Evolutionary conservation across 306 rosid genomes (phyloP).

Genomic region (Cucurbita argyrosperma): DNA sequence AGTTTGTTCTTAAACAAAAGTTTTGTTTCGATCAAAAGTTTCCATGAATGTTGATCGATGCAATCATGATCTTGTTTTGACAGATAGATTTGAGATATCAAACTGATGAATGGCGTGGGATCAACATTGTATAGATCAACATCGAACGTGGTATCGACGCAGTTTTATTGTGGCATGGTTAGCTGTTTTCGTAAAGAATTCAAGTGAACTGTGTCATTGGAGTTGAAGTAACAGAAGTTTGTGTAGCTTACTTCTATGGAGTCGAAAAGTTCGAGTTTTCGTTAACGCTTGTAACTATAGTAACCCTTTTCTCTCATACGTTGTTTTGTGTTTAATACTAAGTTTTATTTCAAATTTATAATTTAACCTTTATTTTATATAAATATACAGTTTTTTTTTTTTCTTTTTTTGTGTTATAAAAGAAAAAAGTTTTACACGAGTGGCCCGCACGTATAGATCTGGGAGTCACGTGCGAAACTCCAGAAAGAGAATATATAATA

Average conservation of each 20-base stretch:
- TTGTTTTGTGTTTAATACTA: background rate
- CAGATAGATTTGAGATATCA: background rate
- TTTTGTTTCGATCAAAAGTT: background rate
- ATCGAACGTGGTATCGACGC: background rate
- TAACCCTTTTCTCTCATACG: background rate
- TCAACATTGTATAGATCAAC: background rate
- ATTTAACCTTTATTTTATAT: no score
- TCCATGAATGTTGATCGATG: background rate
- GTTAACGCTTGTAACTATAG: background rate
- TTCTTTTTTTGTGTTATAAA: no score
- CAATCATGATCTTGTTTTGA: background rate
- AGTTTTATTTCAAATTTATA: background rate
- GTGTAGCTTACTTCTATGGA: background rate
- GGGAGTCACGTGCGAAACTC: no score
- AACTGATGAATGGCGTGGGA: background rate
- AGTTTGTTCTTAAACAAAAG: background rate
- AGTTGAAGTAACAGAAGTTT: background rate
- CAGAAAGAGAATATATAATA: no score
- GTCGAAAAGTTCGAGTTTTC: background rate
- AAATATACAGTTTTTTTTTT: no score
- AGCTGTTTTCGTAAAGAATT: background rate
- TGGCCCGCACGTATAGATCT: no score
- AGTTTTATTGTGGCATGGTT: background rate
- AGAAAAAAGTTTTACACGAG: no score
- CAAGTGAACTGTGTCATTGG: background rate